Base-by-base conservation (phyloP, 1,284 basidiomycete genomes). In the Kalmanozyma brasiliensis region DNA sequence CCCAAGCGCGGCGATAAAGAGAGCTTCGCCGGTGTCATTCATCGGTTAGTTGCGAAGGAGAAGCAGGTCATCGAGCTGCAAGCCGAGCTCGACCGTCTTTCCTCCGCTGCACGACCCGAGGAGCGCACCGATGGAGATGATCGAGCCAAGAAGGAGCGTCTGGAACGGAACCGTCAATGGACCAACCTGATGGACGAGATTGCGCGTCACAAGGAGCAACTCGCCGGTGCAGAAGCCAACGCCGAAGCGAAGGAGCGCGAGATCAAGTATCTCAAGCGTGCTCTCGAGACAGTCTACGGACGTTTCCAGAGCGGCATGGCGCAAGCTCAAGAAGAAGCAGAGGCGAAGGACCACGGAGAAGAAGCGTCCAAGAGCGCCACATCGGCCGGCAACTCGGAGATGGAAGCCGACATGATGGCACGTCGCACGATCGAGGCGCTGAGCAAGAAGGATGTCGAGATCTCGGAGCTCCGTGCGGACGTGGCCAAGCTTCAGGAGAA, bases 211-310 rank as follows among this genome's bases (percentile, higher is more conserved):
- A 91, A 90, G 82, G 84, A 85, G 33, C 68, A 92, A 89, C 85
- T 85, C 37, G 83, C 82, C 1, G 88, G 89, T 42, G 79, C 88
- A 36, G 88, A 90, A 47, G 80, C 79, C 5, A 74, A 81, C 2
- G 44, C 88, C 2, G 82, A 83, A 11, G 83, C 86, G 52, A 90
- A 88, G 75, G 87, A 89, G 63, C 91, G 91, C 75, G 90, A 92
- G 63, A 86, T 90, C 47, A 77, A 87, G 1, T 91, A 89, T 74
- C 85, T 93, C 43, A 92, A 93, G 76, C 88, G 90, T 14, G 90
- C 91, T 13, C 84, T 95, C 36, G 91, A 93, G 80, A 90, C 90
- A 8, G 90, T 94, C 8, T 91, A 91, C 80, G 89, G 89, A 17
- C 87, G 90, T 16, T 90, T 93, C 79, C 85, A 87, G 69, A 82